Conservation (phyloP, 345 rosid genomes). For the Hibiscus tridactylites region DNA sequence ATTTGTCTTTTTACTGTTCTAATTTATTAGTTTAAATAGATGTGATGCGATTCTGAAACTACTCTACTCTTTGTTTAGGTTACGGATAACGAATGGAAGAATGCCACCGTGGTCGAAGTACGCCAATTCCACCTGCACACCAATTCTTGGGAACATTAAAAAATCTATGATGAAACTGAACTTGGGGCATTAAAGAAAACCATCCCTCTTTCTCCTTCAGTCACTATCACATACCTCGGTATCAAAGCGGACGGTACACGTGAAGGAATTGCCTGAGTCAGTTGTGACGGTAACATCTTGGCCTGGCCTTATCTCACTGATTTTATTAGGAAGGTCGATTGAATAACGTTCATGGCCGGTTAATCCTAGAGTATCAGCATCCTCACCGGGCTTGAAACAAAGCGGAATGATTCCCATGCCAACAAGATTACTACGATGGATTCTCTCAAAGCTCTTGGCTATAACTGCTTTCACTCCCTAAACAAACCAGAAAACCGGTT, state of each 20-base stretch:
- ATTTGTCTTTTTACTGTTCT: no score
- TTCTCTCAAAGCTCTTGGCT: slow-evolving; percentile 65
- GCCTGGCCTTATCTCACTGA: slow-evolving; percentile 69
- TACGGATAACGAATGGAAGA: slow-evolving; percentile 33
- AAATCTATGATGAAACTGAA: neutral
- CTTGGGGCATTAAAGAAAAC: neutral
- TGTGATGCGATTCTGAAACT: neutral
- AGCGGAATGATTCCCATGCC: slow-evolving; percentile 62
- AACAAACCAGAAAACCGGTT: neutral
- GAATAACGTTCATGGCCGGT: slow-evolving; percentile 58
- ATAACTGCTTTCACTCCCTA: slow-evolving; percentile 65
- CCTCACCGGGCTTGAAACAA: slow-evolving; percentile 54
- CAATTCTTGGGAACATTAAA: neutral
- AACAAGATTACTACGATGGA: slow-evolving; percentile 54
- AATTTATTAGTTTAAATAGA: no score
- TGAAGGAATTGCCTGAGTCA: slow-evolving; percentile 59
- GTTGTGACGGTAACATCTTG: slow-evolving; percentile 67
- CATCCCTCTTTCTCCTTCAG: neutral
- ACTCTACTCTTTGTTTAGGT: neutral
- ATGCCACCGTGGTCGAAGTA: slow-evolving; percentile 80
- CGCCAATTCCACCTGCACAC: slow-evolving; percentile 59
- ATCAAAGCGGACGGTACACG: slow-evolving; percentile 63
- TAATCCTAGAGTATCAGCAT: slow-evolving; percentile 46
- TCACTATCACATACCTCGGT: slow-evolving; percentile 45
- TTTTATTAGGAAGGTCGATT: slow-evolving; percentile 44